Percentiles rank a stretch among this genome's conserved stretches.
phyloP scores from a whole-genome alignment of 129 eudicot genomes.

The Chrysanthemum seticuspe region DNA sequence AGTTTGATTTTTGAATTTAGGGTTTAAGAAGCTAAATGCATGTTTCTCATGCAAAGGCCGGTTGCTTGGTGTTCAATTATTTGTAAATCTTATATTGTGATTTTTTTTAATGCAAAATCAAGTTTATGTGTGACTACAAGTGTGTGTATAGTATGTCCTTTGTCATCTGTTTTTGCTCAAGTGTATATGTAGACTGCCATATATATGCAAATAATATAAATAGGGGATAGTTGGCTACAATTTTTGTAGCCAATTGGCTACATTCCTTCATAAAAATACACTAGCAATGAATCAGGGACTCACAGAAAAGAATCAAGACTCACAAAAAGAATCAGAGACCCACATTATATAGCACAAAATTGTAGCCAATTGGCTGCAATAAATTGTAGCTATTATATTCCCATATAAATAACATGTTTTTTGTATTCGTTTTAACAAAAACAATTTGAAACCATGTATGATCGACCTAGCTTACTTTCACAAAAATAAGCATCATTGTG shows the following conservation, averaged over 20 bases:
- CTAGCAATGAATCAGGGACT: no score
- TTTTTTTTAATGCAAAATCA: constrained; percentile 20
- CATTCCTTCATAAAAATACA: no score
- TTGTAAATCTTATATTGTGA: constrained; percentile 22
- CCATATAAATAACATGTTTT: neutral
- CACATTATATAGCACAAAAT: no score
- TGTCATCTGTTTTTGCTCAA: neutral
- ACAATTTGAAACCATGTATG: neutral
- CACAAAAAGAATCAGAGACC: no score
- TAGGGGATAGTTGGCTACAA: no score
- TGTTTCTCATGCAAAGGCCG: neutral
- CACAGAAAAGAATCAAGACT: no score
- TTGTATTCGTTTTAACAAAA: neutral
- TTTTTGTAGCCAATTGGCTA: no score
- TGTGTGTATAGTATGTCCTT: no score
- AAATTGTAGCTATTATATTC: no score
- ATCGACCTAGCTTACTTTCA: neutral
- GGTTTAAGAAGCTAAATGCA: constrained; percentile 20
- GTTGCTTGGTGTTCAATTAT: constrained; percentile 19
- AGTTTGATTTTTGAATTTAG: constrained; percentile 9
- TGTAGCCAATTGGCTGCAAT: no score
- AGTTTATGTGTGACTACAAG: constrained; percentile 27
- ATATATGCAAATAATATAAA: no score
- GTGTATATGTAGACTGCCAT: neutral
- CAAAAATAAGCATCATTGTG: constrained; percentile 1